These are phyloP conservation scores for Termitomyces bulborhizus DNA, from an alignment of 768 basidiomycete species.

Conservation along the genomic window DNA sequence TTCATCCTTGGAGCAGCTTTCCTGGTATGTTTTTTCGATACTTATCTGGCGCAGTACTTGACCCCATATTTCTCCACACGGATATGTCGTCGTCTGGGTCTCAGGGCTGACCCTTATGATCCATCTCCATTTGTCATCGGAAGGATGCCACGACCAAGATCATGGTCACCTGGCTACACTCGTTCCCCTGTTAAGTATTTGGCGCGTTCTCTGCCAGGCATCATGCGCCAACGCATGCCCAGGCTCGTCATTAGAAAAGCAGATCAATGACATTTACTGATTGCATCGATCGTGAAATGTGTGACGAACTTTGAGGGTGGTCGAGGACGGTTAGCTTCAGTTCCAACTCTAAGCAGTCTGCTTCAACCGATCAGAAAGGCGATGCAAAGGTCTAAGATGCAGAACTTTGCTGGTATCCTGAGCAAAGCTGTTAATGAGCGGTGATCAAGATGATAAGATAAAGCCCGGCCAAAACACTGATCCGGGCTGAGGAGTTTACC, in stretches of 20 bases:
- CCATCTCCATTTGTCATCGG: not conserved
- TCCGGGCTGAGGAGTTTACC: conserved; percentile 12
- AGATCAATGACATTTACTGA: conserved; percentile 9
- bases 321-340: not conserved
- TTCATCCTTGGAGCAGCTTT: not conserved
- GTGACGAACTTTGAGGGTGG: conserved; percentile 3
- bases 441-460: conserved; percentile 18
- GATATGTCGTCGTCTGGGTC: not conserved
- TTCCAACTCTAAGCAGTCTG: conserved; percentile 1
- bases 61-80: not conserved
- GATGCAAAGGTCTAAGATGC: not conserved
- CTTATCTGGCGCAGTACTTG: not conserved
- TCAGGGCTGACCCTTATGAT: not conserved
- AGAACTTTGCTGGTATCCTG: not conserved
- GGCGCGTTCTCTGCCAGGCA: conserved; percentile 4
- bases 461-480: conserved; percentile 12
- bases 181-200: not conserved
- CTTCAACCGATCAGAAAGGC: not conserved
- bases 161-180: conserved; percentile 9
- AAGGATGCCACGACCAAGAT: not conserved
- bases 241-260: conserved; percentile 4
- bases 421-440: conserved; percentile 10
- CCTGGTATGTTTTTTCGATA: not conserved
- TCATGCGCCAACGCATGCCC: conserved; percentile 10
- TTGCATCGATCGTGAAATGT: conserved; percentile 13